A percentile compares a stretch with the other conserved stretches of the same genome.
Evolutionary conservation across 257 asterid genomes (phyloP).

Genomic region (Fraxinus excelsior): DNA sequence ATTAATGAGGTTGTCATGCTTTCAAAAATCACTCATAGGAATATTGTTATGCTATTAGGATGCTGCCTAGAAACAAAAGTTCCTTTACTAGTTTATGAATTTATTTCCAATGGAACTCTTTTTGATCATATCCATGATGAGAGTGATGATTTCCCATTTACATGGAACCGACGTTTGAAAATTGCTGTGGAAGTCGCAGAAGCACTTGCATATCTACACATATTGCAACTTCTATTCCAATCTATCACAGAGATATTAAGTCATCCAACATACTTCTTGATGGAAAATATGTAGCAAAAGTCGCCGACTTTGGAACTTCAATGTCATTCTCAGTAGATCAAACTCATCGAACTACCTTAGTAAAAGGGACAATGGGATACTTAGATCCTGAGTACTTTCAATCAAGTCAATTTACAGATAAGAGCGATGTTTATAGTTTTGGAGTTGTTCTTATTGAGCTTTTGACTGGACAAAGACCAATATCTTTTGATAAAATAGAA

Average conservation of each 20-base stretch:
- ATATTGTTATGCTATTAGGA: constrained; percentile 27
- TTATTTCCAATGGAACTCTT: constrained; percentile 26
- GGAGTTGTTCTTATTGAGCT: not conserved
- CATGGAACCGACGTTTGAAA: constrained; percentile 21
- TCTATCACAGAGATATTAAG: constrained; percentile 29
- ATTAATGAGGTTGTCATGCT: constrained; percentile 33
- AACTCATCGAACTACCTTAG: too few relatives aligned
- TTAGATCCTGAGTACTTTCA: constrained; percentile 6
- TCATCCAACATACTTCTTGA: constrained; percentile 9
- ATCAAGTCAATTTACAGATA: not conserved
- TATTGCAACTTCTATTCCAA: constrained; percentile 28
- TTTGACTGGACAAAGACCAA: constrained; percentile 26
- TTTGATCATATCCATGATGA: constrained; percentile 14
- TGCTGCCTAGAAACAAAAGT: constrained; percentile 24
- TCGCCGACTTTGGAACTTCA: too few relatives aligned
- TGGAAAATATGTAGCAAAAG: constrained; percentile 20
- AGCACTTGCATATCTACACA: constrained; percentile 32
- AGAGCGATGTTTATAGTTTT: too few relatives aligned
- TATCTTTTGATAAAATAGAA: constrained; percentile 10
- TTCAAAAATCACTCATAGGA: constrained; percentile 29
- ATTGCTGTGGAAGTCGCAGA: constrained; percentile 28
- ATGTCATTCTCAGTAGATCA: too few relatives aligned
- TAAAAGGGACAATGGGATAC: too few relatives aligned
- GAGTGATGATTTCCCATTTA: constrained; percentile 14
- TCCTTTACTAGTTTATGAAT: constrained; percentile 25